Evolutionary conservation across 371 early-diverging fungal species (phyloP).

Genomic region (Conidiobolus coronatus): DNA sequence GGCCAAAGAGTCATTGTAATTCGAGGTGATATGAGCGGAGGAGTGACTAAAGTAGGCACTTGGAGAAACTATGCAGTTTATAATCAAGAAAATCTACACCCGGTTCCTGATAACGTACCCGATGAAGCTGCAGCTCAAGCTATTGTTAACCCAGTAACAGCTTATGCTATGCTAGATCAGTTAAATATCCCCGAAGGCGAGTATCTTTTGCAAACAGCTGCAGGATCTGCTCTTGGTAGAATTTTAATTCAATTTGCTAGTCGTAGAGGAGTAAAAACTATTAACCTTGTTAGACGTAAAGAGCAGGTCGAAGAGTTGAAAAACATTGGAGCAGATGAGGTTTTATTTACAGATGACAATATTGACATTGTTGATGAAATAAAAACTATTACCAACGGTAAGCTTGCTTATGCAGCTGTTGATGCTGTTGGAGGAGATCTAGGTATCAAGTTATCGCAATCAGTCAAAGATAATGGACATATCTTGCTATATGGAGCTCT

Average conservation of each 20-base stretch:
- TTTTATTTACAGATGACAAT: background rate
- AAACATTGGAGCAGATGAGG: background rate
- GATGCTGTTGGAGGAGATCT: conserved; percentile 2
- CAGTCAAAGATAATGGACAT: background rate
- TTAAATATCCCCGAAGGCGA: background rate
- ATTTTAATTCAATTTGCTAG: background rate
- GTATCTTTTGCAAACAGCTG: background rate
- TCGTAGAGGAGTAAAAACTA: background rate
- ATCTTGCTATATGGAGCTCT: too few relatives aligned
- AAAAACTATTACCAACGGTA: background rate
- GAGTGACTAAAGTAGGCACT: background rate
- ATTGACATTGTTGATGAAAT: background rate
- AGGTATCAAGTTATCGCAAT: background rate
- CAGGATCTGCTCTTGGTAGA: background rate
- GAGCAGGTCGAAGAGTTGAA: conserved; percentile 1
- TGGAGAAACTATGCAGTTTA: background rate
- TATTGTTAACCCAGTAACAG: background rate
- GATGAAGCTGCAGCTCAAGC: conserved; percentile 3
- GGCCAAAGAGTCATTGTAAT: background rate
- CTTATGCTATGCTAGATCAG: background rate
- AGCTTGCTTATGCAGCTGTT: conserved; percentile 2
- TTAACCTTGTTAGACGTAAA: background rate
- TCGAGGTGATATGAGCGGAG: background rate
- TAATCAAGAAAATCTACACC: background rate
- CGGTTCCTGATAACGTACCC: background rate